A percentile compares a stretch with the other conserved stretches of the same genome.
These are phyloP conservation scores for Nemania bipapillata DNA, from an alignment of 2,329 filamentous ascomycete species.

Conservation along the genomic window DNA sequence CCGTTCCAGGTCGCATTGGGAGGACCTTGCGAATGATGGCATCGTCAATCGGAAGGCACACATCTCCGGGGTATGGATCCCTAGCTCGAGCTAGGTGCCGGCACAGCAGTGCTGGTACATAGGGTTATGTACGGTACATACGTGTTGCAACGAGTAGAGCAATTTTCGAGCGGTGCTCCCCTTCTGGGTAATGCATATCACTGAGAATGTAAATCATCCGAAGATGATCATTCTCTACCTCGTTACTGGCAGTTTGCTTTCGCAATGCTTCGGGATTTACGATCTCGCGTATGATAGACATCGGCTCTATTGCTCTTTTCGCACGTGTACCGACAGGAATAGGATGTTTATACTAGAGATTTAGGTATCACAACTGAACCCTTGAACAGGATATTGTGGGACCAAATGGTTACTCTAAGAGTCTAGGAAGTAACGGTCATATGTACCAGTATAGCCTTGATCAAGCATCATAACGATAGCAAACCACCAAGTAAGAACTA, in stretches of 20 bases:
- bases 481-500: too few species aligned
- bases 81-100: constrained; percentile 1
- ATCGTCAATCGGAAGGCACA: not conserved
- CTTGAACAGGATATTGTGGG: too few species aligned
- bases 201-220: constrained; percentile 4
- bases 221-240: not conserved
- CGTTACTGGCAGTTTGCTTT: not conserved
- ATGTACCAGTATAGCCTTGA: too few species aligned
- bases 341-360: too few species aligned
- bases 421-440: too few species aligned
- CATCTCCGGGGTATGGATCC: not conserved
- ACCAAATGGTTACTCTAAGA: not conserved
- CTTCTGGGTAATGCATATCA: constrained; percentile 4
- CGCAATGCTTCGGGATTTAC: not conserved
- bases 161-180: not conserved
- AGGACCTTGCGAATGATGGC: constrained; percentile 3
- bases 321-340: too few species aligned
- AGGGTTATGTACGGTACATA: too few species aligned
- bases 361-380: too few species aligned
- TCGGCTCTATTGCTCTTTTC: not conserved
- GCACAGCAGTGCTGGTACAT: not conserved
- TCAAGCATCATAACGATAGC: too few species aligned
- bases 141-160: not conserved
- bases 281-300: not conserved
- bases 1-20: not conserved